These are phyloP conservation scores for Hypoxylon intermedium DNA, from an alignment of 495 filamentous ascomycete genomes.

Conservation along the genomic window DNA sequence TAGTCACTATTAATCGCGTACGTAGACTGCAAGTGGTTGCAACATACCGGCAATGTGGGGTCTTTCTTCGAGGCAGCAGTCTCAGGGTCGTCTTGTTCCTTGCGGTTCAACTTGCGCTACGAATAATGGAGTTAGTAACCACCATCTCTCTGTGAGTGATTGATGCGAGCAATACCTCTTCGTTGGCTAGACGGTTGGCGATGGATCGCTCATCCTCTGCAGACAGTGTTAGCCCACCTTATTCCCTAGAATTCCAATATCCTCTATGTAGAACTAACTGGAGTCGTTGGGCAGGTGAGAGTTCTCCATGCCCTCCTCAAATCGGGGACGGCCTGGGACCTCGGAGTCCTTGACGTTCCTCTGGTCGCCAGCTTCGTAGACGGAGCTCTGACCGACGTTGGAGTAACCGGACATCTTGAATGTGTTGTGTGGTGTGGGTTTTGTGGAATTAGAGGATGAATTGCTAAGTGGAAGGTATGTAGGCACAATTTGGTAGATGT, in stretches of 20 bases:
- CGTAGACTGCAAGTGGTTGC: neutral
- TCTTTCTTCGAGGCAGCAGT: conserved; percentile 66
- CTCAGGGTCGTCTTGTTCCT: conserved; percentile 55
- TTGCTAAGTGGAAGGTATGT: neutral
- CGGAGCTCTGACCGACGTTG: conserved; percentile 49
- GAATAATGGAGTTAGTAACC: conserved; percentile 18
- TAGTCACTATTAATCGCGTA: neutral
- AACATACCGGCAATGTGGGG: conserved; percentile 70
- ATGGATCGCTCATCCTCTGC: conserved; percentile 82
- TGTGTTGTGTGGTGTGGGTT: conserved; percentile 4
- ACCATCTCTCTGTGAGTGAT: neutral
- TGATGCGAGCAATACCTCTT: conserved; percentile 49
- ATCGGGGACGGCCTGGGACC: conserved; percentile 57
- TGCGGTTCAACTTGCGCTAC: conserved; percentile 52
- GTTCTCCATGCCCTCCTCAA: conserved; percentile 69
- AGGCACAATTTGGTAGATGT: conserved; percentile 1
- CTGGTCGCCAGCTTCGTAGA: conserved; percentile 70
- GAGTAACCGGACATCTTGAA: conserved; percentile 50
- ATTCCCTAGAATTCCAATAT: too few relatives aligned
- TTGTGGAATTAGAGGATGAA: neutral
- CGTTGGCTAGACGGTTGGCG: conserved; percentile 74
- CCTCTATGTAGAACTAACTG: conserved; percentile 54
- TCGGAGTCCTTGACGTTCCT: conserved; percentile 67
- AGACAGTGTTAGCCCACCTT: conserved; percentile 3
- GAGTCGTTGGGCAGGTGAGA: conserved; percentile 75